A percentile compares a stretch with the other conserved stretches of the same genome.
Evolutionary conservation across 2,329 filamentous ascomycete species (phyloP).

Genomic region (Chaetoscypha palmicola): DNA sequence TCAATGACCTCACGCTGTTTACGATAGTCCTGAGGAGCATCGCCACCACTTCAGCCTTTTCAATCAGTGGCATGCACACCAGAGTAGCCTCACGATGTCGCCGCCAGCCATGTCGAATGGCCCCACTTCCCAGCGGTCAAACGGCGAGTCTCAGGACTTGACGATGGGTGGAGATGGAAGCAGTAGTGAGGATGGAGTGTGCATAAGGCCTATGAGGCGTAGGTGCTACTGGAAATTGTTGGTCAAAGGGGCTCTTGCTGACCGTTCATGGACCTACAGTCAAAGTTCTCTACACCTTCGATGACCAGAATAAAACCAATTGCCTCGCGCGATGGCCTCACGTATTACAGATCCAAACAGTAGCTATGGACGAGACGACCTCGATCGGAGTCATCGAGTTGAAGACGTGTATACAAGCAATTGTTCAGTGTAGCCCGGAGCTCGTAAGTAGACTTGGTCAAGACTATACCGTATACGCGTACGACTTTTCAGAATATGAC

Average conservation of each 20-base stretch:
- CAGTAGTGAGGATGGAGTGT: slow-evolving; percentile 43
- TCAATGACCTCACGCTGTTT: slow-evolving; percentile 19
- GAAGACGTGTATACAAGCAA: slow-evolving; percentile 76
- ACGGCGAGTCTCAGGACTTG: slow-evolving; percentile 17
- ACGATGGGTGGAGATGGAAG: slow-evolving; percentile 12
- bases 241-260: background rate
- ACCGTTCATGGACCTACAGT: slow-evolving; percentile 46
- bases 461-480: slow-evolving; percentile 94
- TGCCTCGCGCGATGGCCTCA: slow-evolving; percentile 83
- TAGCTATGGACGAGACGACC: slow-evolving; percentile 70
- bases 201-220: slow-evolving; percentile 54
- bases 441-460: slow-evolving; percentile 62
- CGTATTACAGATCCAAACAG: slow-evolving; percentile 69
- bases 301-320: slow-evolving; percentile 78
- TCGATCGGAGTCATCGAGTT: slow-evolving; percentile 85
- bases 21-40: slow-evolving; percentile 16
- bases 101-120: slow-evolving; percentile 19
- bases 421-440: slow-evolving; percentile 75
- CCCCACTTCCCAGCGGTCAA: slow-evolving; percentile 14
- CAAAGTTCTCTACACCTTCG: slow-evolving; percentile 95
- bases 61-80: slow-evolving; percentile 15
- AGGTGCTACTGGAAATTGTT: slow-evolving; percentile 33
- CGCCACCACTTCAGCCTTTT: slow-evolving; percentile 12
- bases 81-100: slow-evolving; percentile 24
- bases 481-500: slow-evolving; percentile 93